phyloP scores from a whole-genome alignment of 805 yeast species.

The Cyberlindnera saturnus region DNA sequence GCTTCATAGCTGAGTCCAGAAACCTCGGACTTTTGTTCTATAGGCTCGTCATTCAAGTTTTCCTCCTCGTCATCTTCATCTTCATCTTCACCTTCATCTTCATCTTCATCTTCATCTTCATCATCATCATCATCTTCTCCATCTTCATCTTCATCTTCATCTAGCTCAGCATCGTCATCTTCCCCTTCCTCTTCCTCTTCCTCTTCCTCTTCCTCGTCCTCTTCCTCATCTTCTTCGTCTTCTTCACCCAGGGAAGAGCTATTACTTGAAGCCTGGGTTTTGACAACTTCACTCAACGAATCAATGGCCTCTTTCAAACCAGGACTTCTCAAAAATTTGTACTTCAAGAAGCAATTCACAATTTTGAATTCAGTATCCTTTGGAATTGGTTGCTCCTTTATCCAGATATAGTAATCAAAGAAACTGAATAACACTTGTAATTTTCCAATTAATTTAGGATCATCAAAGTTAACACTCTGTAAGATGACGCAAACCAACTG shows the following conservation, averaged over 20 bases:
- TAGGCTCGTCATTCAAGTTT: not conserved
- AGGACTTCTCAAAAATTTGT: slow-evolving; percentile 30
- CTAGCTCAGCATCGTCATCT: too few relatives aligned
- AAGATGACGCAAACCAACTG: slow-evolving; percentile 45
- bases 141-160: slow-evolving; percentile 17
- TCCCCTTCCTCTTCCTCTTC: slow-evolving; percentile 12
- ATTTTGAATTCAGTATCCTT: slow-evolving; percentile 52
- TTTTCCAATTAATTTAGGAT: slow-evolving; percentile 17
- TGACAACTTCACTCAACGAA: slow-evolving; percentile 30
- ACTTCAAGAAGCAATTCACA: slow-evolving; percentile 35
- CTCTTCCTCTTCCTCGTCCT: slow-evolving; percentile 24
- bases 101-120: slow-evolving; percentile 25
- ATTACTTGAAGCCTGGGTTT: slow-evolving; percentile 4
- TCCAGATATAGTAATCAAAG: slow-evolving; percentile 65
- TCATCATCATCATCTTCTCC: slow-evolving; percentile 21
- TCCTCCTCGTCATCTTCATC: slow-evolving; percentile 22
- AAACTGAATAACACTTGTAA: slow-evolving; percentile 42
- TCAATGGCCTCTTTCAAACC: slow-evolving; percentile 38
- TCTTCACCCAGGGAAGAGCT: slow-evolving; percentile 10
- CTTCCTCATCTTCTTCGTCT: slow-evolving; percentile 27
- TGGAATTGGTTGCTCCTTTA: slow-evolving; percentile 59
- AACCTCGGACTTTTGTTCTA: slow-evolving; percentile 12
- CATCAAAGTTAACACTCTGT: slow-evolving; percentile 22
- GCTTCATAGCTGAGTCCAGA: slow-evolving; percentile 32
- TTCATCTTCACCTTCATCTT: slow-evolving; percentile 19